A percentile compares a stretch with the other conserved stretches of the same genome.
Evolutionary conservation across 495 filamentous ascomycete species (phyloP).

Genomic region (Durotheca rogersii): DNA sequence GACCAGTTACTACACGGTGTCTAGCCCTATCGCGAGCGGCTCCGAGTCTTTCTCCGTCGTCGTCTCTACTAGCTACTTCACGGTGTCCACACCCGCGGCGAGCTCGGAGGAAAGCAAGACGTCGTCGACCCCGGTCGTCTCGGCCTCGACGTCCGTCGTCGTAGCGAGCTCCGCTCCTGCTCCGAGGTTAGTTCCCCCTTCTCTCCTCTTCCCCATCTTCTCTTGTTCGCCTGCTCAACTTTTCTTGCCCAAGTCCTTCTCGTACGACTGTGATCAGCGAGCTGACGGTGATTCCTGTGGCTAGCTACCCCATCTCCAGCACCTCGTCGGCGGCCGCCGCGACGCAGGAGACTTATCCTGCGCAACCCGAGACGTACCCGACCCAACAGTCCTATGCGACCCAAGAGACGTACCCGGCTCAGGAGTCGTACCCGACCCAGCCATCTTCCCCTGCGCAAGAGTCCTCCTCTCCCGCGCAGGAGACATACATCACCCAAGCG

Average conservation of each 20-base stretch:
- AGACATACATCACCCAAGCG: too few species aligned
- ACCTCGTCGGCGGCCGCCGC: conserved; percentile 6
- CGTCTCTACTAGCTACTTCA: conserved; percentile 25
- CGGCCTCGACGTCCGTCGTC: conserved; percentile 8
- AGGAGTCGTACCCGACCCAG: too few species aligned
- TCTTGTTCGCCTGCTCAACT: conserved; percentile 1
- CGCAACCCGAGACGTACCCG: neutral
- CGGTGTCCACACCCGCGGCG: conserved; percentile 25
- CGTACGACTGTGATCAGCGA: neutral
- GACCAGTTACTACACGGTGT: conserved; percentile 8
- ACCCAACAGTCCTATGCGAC: too few species aligned
- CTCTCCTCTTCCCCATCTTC: conserved; percentile 9
- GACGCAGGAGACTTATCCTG: conserved; percentile 2
- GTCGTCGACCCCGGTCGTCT: conserved; percentile 18
- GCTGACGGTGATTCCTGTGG: conserved; percentile 18
- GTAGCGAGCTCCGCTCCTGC: conserved; percentile 7
- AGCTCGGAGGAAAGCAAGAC: conserved; percentile 30
- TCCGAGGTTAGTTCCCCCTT: conserved; percentile 29
- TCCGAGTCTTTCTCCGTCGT: too few species aligned
- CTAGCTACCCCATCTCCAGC: conserved; percentile 10
- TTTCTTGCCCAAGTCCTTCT: neutral
- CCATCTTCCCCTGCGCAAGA: too few species aligned
- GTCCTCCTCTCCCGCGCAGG: too few species aligned
- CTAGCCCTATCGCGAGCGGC: neutral
- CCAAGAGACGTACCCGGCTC: too few species aligned